Conservation (phyloP, 352 stramenopile species). For the Hyaloperonospora brassicae region DNA sequence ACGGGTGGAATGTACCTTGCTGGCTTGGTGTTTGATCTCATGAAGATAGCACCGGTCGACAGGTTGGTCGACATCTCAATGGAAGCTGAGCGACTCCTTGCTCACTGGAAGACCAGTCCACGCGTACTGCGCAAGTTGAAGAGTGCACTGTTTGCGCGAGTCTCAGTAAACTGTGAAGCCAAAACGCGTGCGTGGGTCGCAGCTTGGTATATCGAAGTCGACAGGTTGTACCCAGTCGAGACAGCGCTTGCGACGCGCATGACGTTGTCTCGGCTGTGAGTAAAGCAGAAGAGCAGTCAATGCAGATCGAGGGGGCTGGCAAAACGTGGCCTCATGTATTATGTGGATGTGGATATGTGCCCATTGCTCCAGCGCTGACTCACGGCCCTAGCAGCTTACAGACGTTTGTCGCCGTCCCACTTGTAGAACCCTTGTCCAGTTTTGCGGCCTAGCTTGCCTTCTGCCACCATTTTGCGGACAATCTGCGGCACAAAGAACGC, state of each 20-base stretch:
- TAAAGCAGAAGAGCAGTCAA: not conserved
- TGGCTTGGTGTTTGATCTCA: slow-evolving; percentile 46
- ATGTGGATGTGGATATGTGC: not conserved
- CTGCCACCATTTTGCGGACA: slow-evolving; percentile 87
- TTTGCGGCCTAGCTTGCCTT: slow-evolving; percentile 94
- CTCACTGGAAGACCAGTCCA: slow-evolving; percentile 12
- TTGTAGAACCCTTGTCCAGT: slow-evolving; percentile 95
- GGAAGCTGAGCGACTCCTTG: slow-evolving; percentile 37
- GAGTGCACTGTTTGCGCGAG: slow-evolving; percentile 30
- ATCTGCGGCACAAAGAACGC: slow-evolving; percentile 93
- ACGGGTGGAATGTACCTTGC: slow-evolving; percentile 41
- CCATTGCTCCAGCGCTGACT: not conserved
- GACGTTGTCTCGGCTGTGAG: slow-evolving; percentile 18
- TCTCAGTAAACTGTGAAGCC: slow-evolving; percentile 51
- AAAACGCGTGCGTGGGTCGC: slow-evolving; percentile 57
- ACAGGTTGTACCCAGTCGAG: slow-evolving; percentile 25
- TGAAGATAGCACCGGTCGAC: slow-evolving; percentile 53
- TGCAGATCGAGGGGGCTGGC: not conserved
- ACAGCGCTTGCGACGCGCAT: not conserved
- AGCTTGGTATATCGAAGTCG: slow-evolving; percentile 50
- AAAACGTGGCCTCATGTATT: not conserved
- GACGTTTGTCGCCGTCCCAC: slow-evolving; percentile 79
- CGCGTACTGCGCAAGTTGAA: slow-evolving; percentile 29
- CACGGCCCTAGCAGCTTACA: slow-evolving; percentile 27
- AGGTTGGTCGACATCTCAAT: slow-evolving; percentile 29